phyloP scores from a whole-genome alignment of 1,139 yeast species.

The Debaryomyces nepalensis region DNA sequence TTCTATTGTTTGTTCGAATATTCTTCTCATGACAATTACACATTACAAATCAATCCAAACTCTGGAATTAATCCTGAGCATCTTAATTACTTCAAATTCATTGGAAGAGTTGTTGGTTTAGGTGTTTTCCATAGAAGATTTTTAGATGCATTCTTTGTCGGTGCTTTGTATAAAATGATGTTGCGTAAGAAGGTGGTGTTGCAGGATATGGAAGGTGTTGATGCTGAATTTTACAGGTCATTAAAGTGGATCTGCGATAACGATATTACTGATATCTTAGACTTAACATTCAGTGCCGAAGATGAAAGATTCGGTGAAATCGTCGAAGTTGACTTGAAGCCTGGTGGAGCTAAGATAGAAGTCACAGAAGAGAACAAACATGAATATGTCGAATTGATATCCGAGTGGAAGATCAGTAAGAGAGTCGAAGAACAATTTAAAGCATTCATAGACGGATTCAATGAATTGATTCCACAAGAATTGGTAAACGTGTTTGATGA shows the following conservation, averaged over 20 bases:
- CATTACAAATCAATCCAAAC: slow-evolving; percentile 95
- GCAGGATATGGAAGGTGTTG: slow-evolving; percentile 99
- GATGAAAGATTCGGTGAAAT: slow-evolving; percentile 96
- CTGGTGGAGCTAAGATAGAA: slow-evolving; percentile 83
- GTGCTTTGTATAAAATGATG: slow-evolving; percentile 98
- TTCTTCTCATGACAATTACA: slow-evolving; percentile 96
- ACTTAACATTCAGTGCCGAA: slow-evolving; percentile 90
- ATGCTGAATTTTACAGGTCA: slow-evolving; percentile 93
- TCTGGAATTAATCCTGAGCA: slow-evolving; percentile 99
- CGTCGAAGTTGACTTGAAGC: slow-evolving; percentile 87
- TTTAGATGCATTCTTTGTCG: slow-evolving; percentile 96
- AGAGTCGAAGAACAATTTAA: slow-evolving; percentile 95
- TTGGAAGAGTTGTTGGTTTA: slow-evolving; percentile 96
- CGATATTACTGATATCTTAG: slow-evolving; percentile 81
- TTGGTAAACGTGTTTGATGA: slow-evolving; percentile 95
- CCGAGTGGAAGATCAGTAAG: slow-evolving; percentile 94
- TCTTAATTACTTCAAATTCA: slow-evolving; percentile 94
- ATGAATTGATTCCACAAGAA: slow-evolving; percentile 96
- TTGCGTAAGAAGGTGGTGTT: slow-evolving; percentile 89
- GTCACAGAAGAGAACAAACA: slow-evolving; percentile 94
- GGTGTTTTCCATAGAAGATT: slow-evolving; percentile 98
- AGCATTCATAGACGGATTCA: slow-evolving; percentile 96
- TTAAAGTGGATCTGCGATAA: slow-evolving; percentile 95
- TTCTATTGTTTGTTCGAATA: slow-evolving; percentile 96
- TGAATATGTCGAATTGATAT: slow-evolving; percentile 91